Base-by-base conservation (phyloP, 768 basidiomycete species). In the Suillus lakei region DNA sequence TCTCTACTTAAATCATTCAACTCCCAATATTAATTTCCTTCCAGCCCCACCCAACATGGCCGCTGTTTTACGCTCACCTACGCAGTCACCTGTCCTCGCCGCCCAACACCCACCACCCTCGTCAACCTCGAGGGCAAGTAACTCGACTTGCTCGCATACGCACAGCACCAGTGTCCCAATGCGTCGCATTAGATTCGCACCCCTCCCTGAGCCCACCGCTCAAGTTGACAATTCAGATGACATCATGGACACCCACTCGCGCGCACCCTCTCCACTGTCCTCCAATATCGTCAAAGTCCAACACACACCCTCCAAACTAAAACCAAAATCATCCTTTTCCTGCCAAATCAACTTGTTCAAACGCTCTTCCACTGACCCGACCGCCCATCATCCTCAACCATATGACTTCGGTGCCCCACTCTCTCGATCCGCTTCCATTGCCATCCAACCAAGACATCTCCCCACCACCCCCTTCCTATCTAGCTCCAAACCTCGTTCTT, bases 401-500 rank as follows among this genome's bases (percentile, higher is more conserved):
- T 28, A 18, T 21, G 58, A 41, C 38, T 10, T 32, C 6, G 43
- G 63, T n/a, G 32, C 23, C 5, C 16, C 26, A 10, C 63, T 62
- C 38, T 61, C 63, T 16, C 60, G 60, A n/a, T 18, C 36, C 16
- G 5, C 26, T 10, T 64, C 41, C 23, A 28, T 30, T 16, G 16
- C 28, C 51, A 32, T 13, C 23, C 28, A 44, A 62, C 16, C 43
- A 44, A 60, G 5, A 34, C 61, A 16, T 28, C 41, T 18, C 41
- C 34, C 63, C 28, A 41, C 50, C 0, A 61, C 48, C 26, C 68
- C 51, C 28, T 51, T 15, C n/a, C 13, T 3, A 23, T 26, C 73
- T 0, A 58, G 66, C 13, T 0, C 41, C 10, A 73, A 39, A 62
- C 66, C 59, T 28, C 70, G 67, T 43, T 74, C 75, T 26, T 74